Conservation (phyloP, 23 red algal genomes). For the Cyanidium caldarium region DNA sequence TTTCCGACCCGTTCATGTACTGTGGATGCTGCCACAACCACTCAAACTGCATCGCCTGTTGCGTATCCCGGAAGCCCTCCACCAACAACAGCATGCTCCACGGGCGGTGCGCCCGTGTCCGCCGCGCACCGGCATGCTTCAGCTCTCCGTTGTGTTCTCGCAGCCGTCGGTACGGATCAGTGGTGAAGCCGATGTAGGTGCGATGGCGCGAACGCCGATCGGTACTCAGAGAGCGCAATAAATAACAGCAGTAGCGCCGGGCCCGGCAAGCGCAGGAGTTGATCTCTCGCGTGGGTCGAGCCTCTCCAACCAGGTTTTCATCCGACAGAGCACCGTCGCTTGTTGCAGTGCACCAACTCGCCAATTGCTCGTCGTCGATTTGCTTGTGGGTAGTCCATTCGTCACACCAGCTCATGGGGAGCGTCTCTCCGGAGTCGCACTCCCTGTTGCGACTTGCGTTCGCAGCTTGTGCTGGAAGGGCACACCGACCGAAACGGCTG, state of each 20-base stretch:
- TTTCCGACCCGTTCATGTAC: background rate
- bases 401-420: no score
- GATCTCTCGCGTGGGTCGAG: no score
- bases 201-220: slow-evolving; percentile 12
- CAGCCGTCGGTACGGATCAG: slow-evolving; percentile 60
- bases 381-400: no score
- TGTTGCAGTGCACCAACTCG: no score
- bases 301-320: no score
- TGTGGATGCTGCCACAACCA: slow-evolving; percentile 95
- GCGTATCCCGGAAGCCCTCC: slow-evolving; percentile 47
- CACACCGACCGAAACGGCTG: no score
- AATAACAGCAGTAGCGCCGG: slow-evolving; percentile 12
- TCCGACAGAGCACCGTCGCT: no score
- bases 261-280: no score
- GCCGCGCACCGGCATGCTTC: slow-evolving; percentile 32
- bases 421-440: no score
- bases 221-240: slow-evolving; percentile 1
- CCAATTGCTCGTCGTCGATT: no score
- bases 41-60: slow-evolving; percentile 92
- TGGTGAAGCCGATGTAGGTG: slow-evolving; percentile 95
- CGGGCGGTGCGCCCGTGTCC: slow-evolving; percentile 38
- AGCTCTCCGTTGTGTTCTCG: slow-evolving; percentile 86
- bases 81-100: slow-evolving; percentile 66
- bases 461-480: no score
- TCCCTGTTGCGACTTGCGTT: no score